Evolutionary conservation across 2,329 filamentous ascomycete species (phyloP), one percentile per base, ranked within the genome.

Genomic region (Fusarium ramigenum): DNA sequence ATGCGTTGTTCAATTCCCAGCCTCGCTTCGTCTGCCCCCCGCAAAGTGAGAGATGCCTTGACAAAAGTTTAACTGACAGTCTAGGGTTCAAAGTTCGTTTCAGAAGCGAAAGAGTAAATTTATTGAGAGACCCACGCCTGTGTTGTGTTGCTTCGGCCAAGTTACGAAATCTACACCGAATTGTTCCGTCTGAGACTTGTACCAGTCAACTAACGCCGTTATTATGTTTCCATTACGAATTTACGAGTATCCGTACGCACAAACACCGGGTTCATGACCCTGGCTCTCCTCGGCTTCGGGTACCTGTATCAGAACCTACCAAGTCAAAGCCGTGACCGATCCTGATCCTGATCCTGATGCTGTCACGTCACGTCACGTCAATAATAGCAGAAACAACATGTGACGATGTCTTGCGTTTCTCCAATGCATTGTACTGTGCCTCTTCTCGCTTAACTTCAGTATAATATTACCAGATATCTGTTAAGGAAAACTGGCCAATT

Each of bases 1-100:
- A 73, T 73, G 70, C 58, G 66, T 61, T 73, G 70, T 74, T 58
- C 63, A 73, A 54, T 40, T 60, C 60, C 59, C 58, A 74, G 66
- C 61, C 70, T 71, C 44, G 62, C 54, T 58, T 58, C 49, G 40
- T 39, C 39, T 25, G 40, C 28, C 66, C 59, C 59, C 65, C 64
- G 37, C 59, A 42, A 63, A 44, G 37, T 28, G 34, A 53, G 42
- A 53, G 40, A 44, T 36, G 40, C 30, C 36, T 50, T 28, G 42
- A 32, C 34, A 25, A 63, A 40, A 64, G 49, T 43, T 53, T 44
- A 68, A 43, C 30, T 39, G 61, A 30, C 36, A 44, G 9, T 43
- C 63, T 36, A 50, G 39, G 57, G 43, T 47, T 39, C 36, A 40
- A 37, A 52, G 39, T 43, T 34, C 23, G 42, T 61, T 69, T 69